Evolutionary conservation across 2,329 filamentous ascomycete species (phyloP).

Genomic region (Hymenoscyphus linearis): DNA sequence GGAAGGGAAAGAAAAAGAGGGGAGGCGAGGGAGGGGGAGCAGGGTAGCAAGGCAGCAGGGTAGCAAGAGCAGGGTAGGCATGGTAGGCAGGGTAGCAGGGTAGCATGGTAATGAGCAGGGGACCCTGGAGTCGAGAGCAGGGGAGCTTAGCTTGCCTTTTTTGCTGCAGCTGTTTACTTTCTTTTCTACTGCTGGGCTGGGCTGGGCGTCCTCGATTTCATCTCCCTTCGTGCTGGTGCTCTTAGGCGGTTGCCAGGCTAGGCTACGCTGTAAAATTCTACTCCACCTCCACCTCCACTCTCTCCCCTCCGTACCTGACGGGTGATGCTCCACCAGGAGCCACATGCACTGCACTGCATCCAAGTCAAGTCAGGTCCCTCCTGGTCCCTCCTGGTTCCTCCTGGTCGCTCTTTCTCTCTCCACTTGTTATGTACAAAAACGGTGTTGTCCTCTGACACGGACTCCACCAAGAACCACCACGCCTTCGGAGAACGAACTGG

Average conservation of each 20-base stretch:
- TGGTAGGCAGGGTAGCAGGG: too few relatives aligned
- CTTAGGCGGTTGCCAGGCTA: background rate
- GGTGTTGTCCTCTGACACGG: slow-evolving; percentile 20
- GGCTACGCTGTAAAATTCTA: background rate
- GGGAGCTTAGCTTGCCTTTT: background rate
- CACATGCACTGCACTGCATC: slow-evolving; percentile 7
- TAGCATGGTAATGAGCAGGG: too few relatives aligned
- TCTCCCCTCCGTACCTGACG: slow-evolving; percentile 18
- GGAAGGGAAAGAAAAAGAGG: too few relatives aligned
- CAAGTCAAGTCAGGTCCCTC: background rate
- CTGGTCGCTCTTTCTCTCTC: background rate
- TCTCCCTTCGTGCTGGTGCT: background rate
- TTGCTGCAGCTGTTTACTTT: too few relatives aligned
- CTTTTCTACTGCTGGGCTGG: background rate
- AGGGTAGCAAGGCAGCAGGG: too few relatives aligned
- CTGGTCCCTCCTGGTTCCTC: background rate
- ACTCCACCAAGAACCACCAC: slow-evolving; percentile 17
- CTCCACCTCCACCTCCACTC: background rate
- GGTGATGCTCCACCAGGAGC: slow-evolving; percentile 14
- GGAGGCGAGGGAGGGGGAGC: background rate
- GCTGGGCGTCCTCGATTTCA: background rate
- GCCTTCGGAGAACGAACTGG: slow-evolving; percentile 11
- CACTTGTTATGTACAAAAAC: slow-evolving; percentile 20
- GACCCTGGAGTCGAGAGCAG: too few relatives aligned
- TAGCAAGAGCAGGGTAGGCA: too few relatives aligned